phyloP scores from a whole-genome alignment of 2,329 filamentous ascomycete genomes.

The Pseudopyricularia cyperi region DNA sequence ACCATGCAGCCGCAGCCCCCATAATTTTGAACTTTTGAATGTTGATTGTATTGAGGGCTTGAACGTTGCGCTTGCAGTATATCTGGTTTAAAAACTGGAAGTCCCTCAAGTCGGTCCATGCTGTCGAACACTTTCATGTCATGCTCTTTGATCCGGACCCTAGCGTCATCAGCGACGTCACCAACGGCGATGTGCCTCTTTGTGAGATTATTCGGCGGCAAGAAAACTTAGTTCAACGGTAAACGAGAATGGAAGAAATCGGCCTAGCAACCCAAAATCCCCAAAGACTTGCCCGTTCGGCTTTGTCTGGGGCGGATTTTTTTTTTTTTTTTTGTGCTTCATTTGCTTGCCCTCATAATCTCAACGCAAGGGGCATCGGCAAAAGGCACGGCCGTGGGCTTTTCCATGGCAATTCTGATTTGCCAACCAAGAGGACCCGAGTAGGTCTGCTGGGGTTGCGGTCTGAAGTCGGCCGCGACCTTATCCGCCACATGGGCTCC shows the following conservation, averaged over 20 bases:
- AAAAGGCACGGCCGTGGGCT: slow-evolving; percentile 60
- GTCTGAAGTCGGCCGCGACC: slow-evolving; percentile 30
- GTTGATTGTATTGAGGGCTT: slow-evolving; percentile 5
- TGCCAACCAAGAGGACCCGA: slow-evolving; percentile 28
- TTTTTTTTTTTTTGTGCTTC: background rate
- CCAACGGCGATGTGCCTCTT: slow-evolving; percentile 59
- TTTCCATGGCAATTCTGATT: slow-evolving; percentile 51
- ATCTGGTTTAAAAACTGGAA: slow-evolving; percentile 88
- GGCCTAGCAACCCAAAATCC: too few relatives aligned
- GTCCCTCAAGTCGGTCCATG: slow-evolving; percentile 69
- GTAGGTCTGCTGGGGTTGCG: slow-evolving; percentile 16
- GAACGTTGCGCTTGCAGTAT: slow-evolving; percentile 13
- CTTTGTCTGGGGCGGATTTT: too few relatives aligned
- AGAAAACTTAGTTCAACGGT: slow-evolving; percentile 5
- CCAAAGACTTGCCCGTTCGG: too few relatives aligned
- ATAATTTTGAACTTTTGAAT: background rate
- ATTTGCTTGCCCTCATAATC: slow-evolving; percentile 18
- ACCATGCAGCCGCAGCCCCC: too few relatives aligned
- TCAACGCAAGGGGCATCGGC: slow-evolving; percentile 61
- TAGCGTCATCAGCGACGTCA: slow-evolving; percentile 56
- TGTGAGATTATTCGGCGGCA: slow-evolving; percentile 23
- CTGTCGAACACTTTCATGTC: slow-evolving; percentile 89
- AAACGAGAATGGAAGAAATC: background rate
- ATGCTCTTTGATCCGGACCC: slow-evolving; percentile 71
- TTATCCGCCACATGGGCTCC: slow-evolving; percentile 31